Conservation (phyloP, 805 yeast genomes). For the Vanderwaltozyma yarrowii region DNA sequence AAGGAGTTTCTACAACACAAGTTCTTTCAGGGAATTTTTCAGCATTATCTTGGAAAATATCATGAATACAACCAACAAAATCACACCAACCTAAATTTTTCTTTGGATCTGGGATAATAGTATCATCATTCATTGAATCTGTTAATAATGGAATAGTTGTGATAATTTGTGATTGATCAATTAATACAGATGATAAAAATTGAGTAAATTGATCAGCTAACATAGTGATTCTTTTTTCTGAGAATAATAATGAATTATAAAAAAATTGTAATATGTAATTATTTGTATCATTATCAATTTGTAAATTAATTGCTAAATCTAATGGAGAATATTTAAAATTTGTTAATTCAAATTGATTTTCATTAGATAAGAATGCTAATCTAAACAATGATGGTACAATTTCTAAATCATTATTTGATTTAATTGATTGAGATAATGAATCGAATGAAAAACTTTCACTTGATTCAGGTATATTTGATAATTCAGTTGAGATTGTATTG, state of each 20-base stretch:
- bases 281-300: constrained; percentile 4
- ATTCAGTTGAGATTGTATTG: constrained; percentile 31
- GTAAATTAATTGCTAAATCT: constrained; percentile 34
- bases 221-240: constrained; percentile 54
- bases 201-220: constrained; percentile 64
- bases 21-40: constrained; percentile 71
- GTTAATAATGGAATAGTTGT: constrained; percentile 65
- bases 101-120: constrained; percentile 78
- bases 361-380: constrained; percentile 31
- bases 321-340: constrained; percentile 32
- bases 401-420: constrained; percentile 40
- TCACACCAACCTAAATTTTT: constrained; percentile 80
- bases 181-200: constrained; percentile 34
- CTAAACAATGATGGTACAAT: constrained; percentile 54
- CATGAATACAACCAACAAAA: constrained; percentile 93
- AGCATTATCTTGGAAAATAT: constrained; percentile 85
- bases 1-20: constrained; percentile 88
- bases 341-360: constrained; percentile 31
- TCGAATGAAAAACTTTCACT: constrained; percentile 37
- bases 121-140: constrained; percentile 36
- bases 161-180: constrained; percentile 34
- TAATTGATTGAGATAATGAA: constrained; percentile 45
- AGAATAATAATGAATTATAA: constrained; percentile 72
- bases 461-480: constrained; percentile 16
- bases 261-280: background rate